A percentile compares a stretch with the other conserved stretches of the same genome.
These are phyloP conservation scores for Mycocentrospora acerina DNA, from an alignment of 2,329 filamentous ascomycete genomes.

Conservation along the genomic window DNA sequence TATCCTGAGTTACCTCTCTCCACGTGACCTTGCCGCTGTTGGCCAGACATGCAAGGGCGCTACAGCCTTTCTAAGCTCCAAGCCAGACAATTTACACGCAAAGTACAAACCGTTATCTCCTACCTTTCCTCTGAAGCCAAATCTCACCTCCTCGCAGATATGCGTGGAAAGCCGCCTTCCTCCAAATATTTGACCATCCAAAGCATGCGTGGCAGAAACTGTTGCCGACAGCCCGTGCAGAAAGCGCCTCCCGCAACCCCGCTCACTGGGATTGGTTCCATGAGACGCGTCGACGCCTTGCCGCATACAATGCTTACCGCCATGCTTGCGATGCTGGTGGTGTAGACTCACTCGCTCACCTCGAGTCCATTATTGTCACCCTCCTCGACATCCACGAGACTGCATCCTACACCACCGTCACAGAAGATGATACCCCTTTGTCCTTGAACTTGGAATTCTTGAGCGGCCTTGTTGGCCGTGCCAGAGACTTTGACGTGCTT, in stretches of 20 bases:
- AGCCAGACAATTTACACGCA: too few relatives aligned
- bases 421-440: neutral
- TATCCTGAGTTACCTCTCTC: conserved; percentile 16
- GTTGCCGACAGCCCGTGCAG: conserved; percentile 16
- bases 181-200: conserved; percentile 25
- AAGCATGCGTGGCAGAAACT: conserved; percentile 15
- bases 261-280: conserved; percentile 19
- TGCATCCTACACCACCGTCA: conserved; percentile 4
- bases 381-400: conserved; percentile 22
- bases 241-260: conserved; percentile 11
- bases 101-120: conserved; percentile 11
- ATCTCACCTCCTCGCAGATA: too few relatives aligned
- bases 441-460: conserved; percentile 21
- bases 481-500: conserved; percentile 10
- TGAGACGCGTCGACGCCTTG: conserved; percentile 11
- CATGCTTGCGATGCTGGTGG: neutral
- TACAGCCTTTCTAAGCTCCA: conserved; percentile 14
- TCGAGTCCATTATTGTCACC: conserved; percentile 10
- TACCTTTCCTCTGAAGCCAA: conserved; percentile 3
- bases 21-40: conserved; percentile 14
- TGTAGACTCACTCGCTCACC: neutral
- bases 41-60: conserved; percentile 17
- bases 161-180: conserved; percentile 17
- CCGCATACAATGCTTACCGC: conserved; percentile 12
- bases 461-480: conserved; percentile 5